Percentiles rank a stretch among this genome's conserved stretches.
These are phyloP conservation scores for Rosa chinensis DNA, from an alignment of 306 rosid genomes.

Conservation along the genomic window DNA sequence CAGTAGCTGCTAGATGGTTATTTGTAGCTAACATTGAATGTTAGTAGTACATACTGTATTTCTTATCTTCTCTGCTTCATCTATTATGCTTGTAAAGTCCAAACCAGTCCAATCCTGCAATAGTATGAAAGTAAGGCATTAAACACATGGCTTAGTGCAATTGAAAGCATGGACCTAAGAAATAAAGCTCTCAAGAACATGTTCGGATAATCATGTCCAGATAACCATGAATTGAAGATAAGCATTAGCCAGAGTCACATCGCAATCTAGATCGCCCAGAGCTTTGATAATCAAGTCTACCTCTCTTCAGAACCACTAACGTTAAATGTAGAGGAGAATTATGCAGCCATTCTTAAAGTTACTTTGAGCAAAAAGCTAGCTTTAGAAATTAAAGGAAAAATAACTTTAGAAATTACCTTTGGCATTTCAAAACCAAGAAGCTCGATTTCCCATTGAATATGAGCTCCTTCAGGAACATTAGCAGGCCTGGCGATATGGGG, in stretches of 20 bases:
- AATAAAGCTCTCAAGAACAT: neutral
- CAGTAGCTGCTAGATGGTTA: constrained; percentile 14
- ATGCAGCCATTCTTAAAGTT: neutral
- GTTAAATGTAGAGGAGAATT: neutral
- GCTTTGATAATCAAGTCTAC: neutral
- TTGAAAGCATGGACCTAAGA: neutral
- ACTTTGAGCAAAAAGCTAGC: neutral
- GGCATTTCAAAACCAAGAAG: constrained; percentile 96
- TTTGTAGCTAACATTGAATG: constrained; percentile 15
- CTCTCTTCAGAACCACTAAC: neutral
- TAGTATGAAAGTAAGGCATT: constrained; percentile 7
- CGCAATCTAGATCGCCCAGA: neutral
- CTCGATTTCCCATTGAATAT: constrained; percentile 93
- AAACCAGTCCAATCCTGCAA: constrained; percentile 97
- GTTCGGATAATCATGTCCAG: neutral
- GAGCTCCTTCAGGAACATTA: constrained; percentile 86
- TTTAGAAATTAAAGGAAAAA: neutral
- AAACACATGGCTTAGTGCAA: neutral
- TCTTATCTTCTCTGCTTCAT: constrained; percentile 83
- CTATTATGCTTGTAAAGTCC: constrained; percentile 82
- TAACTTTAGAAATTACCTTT: constrained; percentile 40
- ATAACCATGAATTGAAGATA: neutral
- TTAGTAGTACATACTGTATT: constrained; percentile 62
- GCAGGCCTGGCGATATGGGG: constrained; percentile 55
- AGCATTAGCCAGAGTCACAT: neutral